Conservation (phyloP, 139 green algal species). For the Chlamydomonas urium region DNA sequence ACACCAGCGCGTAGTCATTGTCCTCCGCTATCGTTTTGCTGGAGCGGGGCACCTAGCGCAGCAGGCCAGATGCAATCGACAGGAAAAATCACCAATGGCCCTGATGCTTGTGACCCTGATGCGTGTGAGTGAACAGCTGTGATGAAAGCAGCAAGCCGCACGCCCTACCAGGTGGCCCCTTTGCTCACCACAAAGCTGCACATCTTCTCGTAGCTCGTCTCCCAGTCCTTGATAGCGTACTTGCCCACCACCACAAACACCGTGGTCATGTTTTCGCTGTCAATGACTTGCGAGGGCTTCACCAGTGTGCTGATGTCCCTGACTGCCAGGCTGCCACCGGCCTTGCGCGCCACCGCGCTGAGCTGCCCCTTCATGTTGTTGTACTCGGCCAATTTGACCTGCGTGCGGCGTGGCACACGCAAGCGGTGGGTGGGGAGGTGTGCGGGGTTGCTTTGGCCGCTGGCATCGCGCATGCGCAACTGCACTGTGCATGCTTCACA, state of each 20-base stretch:
- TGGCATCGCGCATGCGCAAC: too few relatives aligned
- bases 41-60: conserved; percentile 68
- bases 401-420: conserved; percentile 1
- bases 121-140: too few relatives aligned
- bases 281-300: conserved; percentile 62
- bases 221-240: conserved; percentile 76
- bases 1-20: conserved; percentile 83
- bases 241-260: conserved; percentile 87
- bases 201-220: conserved; percentile 83
- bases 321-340: conserved; percentile 83
- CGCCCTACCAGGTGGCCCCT: too few relatives aligned
- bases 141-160: too few relatives aligned
- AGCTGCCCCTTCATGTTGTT: conserved; percentile 74
- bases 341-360: conserved; percentile 69
- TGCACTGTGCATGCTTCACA: too few relatives aligned
- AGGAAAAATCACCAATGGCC: background rate
- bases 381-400: conserved; percentile 82
- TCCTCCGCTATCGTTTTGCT: conserved; percentile 77
- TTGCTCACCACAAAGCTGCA: conserved; percentile 82
- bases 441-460: too few relatives aligned
- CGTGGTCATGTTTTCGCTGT: conserved; percentile 91
- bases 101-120: too few relatives aligned
- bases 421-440: background rate
- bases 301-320: conserved; percentile 54
- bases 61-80: too few relatives aligned